These are phyloP conservation scores for Cadophora gregata DNA, from an alignment of 2,329 filamentous ascomycete genomes.

Conservation along the genomic window DNA sequence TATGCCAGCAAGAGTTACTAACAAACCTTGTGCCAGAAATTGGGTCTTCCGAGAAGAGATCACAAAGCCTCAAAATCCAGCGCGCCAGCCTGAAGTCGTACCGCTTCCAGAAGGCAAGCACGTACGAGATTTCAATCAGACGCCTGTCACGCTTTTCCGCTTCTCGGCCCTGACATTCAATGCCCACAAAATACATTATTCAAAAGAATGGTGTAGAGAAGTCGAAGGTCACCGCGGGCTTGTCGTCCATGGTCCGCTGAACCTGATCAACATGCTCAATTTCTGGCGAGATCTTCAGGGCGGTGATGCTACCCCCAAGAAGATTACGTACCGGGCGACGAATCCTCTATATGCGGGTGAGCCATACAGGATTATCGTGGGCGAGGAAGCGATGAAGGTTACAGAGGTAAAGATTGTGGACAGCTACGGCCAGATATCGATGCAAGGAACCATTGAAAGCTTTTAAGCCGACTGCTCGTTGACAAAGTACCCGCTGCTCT, in stretches of 20 bases:
- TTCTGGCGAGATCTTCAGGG: slow-evolving; percentile 61
- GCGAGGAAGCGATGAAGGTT: slow-evolving; percentile 43
- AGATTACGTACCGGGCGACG: slow-evolving; percentile 55
- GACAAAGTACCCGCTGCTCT: neutral
- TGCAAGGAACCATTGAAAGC: slow-evolving; percentile 43
- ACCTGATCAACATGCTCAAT: slow-evolving; percentile 74
- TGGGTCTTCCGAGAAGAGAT: slow-evolving; percentile 44
- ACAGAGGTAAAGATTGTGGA: slow-evolving; percentile 39
- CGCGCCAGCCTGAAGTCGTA: slow-evolving; percentile 27
- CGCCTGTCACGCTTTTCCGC: slow-evolving; percentile 63
- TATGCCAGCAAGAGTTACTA: slow-evolving; percentile 18
- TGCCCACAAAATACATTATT: slow-evolving; percentile 84
- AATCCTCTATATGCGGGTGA: slow-evolving; percentile 56
- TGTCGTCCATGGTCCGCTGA: slow-evolving; percentile 83
- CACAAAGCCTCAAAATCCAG: slow-evolving; percentile 34
- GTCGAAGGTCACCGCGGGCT: slow-evolving; percentile 66
- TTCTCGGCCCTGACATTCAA: slow-evolving; percentile 89
- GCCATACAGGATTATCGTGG: slow-evolving; percentile 51
- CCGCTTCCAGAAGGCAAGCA: slow-evolving; percentile 33
- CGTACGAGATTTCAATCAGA: slow-evolving; percentile 44
- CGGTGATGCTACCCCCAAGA: slow-evolving; percentile 46
- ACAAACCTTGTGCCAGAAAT: slow-evolving; percentile 33
- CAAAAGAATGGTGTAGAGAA: slow-evolving; percentile 56
- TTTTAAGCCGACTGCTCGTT: slow-evolving; percentile 12
- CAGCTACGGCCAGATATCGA: slow-evolving; percentile 41